Conservation (phyloP, 495 filamentous ascomycete genomes). For the Penicilliopsis zonata region DNA sequence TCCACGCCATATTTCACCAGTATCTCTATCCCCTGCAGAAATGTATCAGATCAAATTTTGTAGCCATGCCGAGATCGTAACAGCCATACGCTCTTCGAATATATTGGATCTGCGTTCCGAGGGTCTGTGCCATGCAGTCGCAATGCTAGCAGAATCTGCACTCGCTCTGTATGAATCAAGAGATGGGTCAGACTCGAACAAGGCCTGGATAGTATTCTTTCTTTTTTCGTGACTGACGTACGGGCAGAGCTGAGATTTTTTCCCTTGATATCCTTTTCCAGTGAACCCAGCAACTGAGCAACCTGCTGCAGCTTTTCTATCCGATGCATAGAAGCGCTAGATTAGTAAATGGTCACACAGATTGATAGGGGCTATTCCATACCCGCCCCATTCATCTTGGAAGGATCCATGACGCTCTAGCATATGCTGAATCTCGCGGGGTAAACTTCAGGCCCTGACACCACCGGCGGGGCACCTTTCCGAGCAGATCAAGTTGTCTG, state of each 20-base stretch:
- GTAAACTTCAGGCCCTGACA: background rate
- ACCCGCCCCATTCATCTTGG: slow-evolving; percentile 22
- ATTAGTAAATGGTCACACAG: background rate
- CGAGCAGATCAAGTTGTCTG: too few species aligned
- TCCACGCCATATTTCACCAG: slow-evolving; percentile 63
- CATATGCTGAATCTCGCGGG: background rate
- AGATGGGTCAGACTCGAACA: background rate
- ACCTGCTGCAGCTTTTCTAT: slow-evolving; percentile 56
- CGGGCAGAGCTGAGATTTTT: slow-evolving; percentile 41
- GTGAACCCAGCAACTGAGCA: slow-evolving; percentile 40
- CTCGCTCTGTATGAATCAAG: slow-evolving; percentile 38
- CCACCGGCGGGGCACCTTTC: too few species aligned
- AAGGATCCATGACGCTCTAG: slow-evolving; percentile 15
- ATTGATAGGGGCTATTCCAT: slow-evolving; percentile 2
- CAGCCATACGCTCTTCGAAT: slow-evolving; percentile 52
- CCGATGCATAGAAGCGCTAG: too few species aligned
- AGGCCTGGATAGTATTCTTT: slow-evolving; percentile 4
- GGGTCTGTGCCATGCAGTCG: slow-evolving; percentile 69
- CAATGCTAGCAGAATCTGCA: slow-evolving; percentile 53
- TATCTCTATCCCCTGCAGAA: slow-evolving; percentile 60
- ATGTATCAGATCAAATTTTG: background rate
- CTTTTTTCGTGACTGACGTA: slow-evolving; percentile 25
- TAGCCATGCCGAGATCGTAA: background rate
- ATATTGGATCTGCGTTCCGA: slow-evolving; percentile 64
- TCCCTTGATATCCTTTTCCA: slow-evolving; percentile 46